Base-by-base conservation (phyloP, 768 basidiomycete genomes). In the Heimioporus sp. region DNA sequence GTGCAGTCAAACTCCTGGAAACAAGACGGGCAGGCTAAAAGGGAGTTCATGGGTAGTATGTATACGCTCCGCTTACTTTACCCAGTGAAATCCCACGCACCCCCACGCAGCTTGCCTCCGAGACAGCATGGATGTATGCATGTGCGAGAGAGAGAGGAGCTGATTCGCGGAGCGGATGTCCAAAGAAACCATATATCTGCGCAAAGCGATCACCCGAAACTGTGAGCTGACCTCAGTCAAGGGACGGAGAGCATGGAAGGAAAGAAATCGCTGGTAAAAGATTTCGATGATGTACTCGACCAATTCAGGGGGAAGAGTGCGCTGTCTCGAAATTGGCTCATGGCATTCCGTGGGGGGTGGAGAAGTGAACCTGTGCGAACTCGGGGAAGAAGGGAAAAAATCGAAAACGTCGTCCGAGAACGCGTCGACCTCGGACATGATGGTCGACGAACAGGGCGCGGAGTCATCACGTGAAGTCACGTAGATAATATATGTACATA, bases 161-260 rank as follows among this genome's bases (percentile, higher is more conserved):
- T 65, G 60, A 36, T 49, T 59, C 12, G 55, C 49, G 35, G 62
- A 60, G 11, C 40, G 36, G 41, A 72, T 48, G 10, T 20, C 53
- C 45, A 68, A 48, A 28, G 56, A 49, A 10, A 50, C 44, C 60
- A 69, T 68, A 48, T 60, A 67, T 59, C 58, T 67, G 17, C 75
- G 75, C 46, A 82, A 55, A 48, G 71, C 65, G 32, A 82, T 66
- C 30, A 63, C 62, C 30, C 82, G 73, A 58, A 82, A 66, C 24
- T 61, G 62, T 17, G 61, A 68, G 10, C 74, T 81, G 17, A 72
- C 73, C 24, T 76, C 64, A 16, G 74, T 72, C 34, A 78, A 66
- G 9, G 77, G 57, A 9, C 59, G 59, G 38, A 82, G 72, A 31
- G 63, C 58, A 31, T 55, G 55, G 51, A 77, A 77, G 21, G 62